phyloP scores from a whole-genome alignment of 352 stramenopile genomes.

The Thraustochytrium sp. region DNA sequence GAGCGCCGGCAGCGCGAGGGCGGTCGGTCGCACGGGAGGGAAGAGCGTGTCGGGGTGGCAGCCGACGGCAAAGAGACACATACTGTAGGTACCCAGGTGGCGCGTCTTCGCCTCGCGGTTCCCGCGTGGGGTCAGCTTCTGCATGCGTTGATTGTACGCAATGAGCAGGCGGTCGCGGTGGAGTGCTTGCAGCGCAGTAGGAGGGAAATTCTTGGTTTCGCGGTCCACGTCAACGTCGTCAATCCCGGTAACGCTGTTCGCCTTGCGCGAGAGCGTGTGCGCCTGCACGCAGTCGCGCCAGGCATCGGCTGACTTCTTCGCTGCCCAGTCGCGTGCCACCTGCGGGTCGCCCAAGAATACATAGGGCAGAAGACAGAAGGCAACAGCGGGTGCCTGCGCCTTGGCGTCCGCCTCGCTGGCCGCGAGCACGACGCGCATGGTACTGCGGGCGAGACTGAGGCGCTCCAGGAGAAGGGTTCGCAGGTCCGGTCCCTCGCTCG shows the following conservation, averaged over 20 bases:
- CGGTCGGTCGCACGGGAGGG: not conserved
- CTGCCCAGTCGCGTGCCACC: not conserved
- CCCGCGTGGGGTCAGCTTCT: not conserved
- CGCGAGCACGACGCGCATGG: not conserved
- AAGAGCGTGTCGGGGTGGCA: not conserved
- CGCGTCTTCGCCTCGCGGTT: not conserved
- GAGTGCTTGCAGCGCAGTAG: not conserved
- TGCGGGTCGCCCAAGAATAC: not conserved
- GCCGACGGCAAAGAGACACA: not conserved
- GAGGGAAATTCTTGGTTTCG: not conserved
- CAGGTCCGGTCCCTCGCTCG: too few species aligned
- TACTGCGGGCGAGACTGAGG: not conserved
- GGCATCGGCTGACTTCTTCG: not conserved
- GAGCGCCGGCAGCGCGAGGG: not conserved
- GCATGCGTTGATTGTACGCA: not conserved
- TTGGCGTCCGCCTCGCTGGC: not conserved
- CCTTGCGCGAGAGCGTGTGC: not conserved
- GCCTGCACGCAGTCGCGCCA: slow-evolving; percentile 20
- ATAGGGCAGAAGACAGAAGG: not conserved
- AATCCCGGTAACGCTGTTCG: not conserved
- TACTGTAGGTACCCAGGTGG: not conserved
- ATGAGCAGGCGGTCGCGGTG: not conserved
- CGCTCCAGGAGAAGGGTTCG: not conserved
- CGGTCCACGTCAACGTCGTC: slow-evolving; percentile 17
- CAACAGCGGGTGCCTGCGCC: not conserved